Percentiles rank a stretch among this genome's conserved stretches.
Evolutionary conservation across 495 filamentous ascomycete genomes (phyloP).

Genomic region (Trichoderma reesei): DNA sequence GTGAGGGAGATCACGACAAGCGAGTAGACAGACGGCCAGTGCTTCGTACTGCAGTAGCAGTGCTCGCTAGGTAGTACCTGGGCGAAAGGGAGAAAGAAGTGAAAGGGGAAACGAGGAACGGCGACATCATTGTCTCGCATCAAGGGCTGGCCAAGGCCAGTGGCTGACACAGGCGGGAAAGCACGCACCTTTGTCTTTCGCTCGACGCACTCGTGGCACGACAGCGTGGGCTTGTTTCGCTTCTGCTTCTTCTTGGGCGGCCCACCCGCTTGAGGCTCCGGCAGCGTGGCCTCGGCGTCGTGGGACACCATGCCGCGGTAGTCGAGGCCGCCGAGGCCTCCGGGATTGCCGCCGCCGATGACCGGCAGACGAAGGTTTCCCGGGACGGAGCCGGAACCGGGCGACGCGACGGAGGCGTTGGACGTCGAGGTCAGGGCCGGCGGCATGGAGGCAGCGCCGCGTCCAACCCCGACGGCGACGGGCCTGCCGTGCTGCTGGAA

Average conservation of each 20-base stretch:
- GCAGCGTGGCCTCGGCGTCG: background rate
- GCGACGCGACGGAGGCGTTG: background rate
- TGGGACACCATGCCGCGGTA: background rate
- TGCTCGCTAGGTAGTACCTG: too few species aligned
- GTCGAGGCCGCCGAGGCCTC: conserved; percentile 1
- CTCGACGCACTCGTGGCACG: conserved; percentile 62
- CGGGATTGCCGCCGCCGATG: background rate
- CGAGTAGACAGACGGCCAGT: background rate
- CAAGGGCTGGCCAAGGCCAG: background rate
- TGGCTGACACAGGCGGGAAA: too few species aligned
- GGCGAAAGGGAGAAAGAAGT: too few species aligned
- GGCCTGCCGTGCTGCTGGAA: background rate
- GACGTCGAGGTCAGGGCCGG: conserved; percentile 2
- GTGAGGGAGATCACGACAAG: background rate
- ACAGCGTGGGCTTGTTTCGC: conserved; percentile 65
- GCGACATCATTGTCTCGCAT: background rate
- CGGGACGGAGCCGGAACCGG: background rate
- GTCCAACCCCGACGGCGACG: background rate
- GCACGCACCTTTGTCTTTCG: conserved; percentile 52
- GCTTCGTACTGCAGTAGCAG: background rate
- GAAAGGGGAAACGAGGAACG: background rate
- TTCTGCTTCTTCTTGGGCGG: conserved; percentile 54
- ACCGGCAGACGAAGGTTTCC: background rate
- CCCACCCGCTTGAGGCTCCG: conserved; percentile 18
- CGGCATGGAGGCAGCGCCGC: background rate